A percentile compares a stretch with the other conserved stretches of the same genome.
Conservation (phyloP, 108 stramenopile species). For the Schizochytrium sp. region DNA sequence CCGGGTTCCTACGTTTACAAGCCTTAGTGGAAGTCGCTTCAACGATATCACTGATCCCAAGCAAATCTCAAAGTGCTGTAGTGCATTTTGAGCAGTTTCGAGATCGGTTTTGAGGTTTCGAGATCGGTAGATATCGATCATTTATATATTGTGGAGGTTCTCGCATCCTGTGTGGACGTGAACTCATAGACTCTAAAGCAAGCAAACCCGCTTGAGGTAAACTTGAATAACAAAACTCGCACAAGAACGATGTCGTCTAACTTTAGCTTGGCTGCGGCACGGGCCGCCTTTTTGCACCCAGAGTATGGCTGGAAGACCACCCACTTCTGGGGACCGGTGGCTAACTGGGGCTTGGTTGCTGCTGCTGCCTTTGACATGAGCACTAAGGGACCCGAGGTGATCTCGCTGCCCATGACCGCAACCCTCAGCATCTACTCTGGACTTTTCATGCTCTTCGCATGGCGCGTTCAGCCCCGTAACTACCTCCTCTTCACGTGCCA, state of each 20-base stretch:
- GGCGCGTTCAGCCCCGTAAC: conserved; percentile 70
- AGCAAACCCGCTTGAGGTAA: neutral
- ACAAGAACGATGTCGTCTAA: conserved; percentile 7
- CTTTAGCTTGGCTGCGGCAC: conserved; percentile 27
- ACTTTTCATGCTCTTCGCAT: conserved; percentile 69
- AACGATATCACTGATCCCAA: too few species aligned
- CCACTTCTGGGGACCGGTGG: conserved; percentile 69
- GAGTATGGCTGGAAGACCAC: conserved; percentile 61
- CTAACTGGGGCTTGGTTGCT: conserved; percentile 70
- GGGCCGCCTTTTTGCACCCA: conserved; percentile 46
- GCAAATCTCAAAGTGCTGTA: too few species aligned
- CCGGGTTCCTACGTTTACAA: too few species aligned
- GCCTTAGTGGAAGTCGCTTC: too few species aligned
- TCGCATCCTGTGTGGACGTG: neutral
- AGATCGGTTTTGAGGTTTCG: too few species aligned
- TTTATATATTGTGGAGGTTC: too few species aligned
- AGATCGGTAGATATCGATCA: too few species aligned
- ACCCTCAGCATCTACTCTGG: conserved; percentile 65
- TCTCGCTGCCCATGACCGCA: conserved; percentile 65
- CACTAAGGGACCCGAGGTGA: conserved; percentile 66
- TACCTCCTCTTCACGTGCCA: conserved; percentile 72
- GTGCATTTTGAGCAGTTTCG: too few species aligned
- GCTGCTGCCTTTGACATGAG: conserved; percentile 66
- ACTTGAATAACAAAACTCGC: neutral
- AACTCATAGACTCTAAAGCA: neutral